Evolutionary conservation across 1,139 yeast species (phyloP).

Genomic region (Tardiomyces blankii): DNA sequence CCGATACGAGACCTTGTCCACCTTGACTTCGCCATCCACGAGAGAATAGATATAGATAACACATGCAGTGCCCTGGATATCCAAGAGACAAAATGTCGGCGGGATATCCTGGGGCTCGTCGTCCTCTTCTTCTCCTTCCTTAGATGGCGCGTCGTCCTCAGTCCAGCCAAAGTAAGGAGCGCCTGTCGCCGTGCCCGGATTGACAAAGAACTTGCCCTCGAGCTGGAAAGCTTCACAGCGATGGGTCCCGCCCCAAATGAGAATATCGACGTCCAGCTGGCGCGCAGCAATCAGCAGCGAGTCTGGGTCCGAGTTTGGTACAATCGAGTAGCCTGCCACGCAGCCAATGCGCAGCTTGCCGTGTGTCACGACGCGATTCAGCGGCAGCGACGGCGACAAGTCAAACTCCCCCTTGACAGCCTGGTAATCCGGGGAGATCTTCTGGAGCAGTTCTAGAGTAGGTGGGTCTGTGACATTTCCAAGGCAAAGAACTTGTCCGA

Average conservation of each 20-base stretch:
- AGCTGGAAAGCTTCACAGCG: conserved; percentile 86
- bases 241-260: conserved; percentile 96
- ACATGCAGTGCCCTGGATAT: conserved; percentile 66
- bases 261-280: conserved; percentile 81
- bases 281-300: conserved; percentile 75
- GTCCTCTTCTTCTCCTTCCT: conserved; percentile 20
- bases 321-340: conserved; percentile 72
- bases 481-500: conserved; percentile 70
- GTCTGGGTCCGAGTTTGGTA: conserved; percentile 82
- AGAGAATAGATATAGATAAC: conserved; percentile 78
- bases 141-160: conserved; percentile 18
- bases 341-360: conserved; percentile 75
- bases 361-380: conserved; percentile 51
- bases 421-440: conserved; percentile 61
- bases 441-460: conserved; percentile 52
- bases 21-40: conserved; percentile 75
- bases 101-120: conserved; percentile 22
- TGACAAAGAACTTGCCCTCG: conserved; percentile 85
- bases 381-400: conserved; percentile 36
- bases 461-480: conserved; percentile 72
- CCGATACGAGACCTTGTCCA: conserved; percentile 59
- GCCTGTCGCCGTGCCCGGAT: conserved; percentile 96
- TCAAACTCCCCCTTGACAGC: conserved; percentile 77
- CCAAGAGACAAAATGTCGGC: conserved; percentile 88
- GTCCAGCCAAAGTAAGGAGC: conserved; percentile 52